phyloP scores from a whole-genome alignment of 129 eudicot genomes.

The Lactuca sativa region DNA sequence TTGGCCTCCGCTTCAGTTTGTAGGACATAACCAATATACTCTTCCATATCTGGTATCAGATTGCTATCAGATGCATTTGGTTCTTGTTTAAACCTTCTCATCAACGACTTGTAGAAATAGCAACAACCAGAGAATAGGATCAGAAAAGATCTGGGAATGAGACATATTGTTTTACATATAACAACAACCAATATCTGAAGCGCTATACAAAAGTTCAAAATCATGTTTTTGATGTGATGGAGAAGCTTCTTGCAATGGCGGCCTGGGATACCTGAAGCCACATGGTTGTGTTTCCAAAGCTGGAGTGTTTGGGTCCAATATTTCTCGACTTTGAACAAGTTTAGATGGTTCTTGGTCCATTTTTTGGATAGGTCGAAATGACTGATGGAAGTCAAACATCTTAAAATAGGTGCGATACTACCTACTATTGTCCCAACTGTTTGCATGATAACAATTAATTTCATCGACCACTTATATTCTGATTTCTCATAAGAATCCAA shows the following conservation, averaged over 20 bases:
- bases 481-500: background rate
- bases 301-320: constrained; percentile 33
- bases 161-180: too few species aligned
- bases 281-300: constrained; percentile 27
- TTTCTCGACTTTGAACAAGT: constrained; percentile 25
- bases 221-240: constrained; percentile 16
- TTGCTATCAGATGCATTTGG: too few species aligned
- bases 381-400: constrained; percentile 23
- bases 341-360: constrained; percentile 17
- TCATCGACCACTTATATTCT: constrained; percentile 7
- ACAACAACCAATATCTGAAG: too few species aligned
- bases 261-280: constrained; percentile 14
- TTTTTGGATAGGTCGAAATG: constrained; percentile 8
- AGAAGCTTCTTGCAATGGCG: constrained; percentile 22
- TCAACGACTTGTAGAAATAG: too few species aligned
- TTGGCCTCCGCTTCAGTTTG: background rate
- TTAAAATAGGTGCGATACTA: constrained; percentile 14
- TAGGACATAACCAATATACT: too few species aligned
- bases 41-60: too few species aligned
- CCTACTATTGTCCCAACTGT: background rate
- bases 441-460: constrained; percentile 1
- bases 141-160: too few species aligned
- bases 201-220: background rate
- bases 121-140: too few species aligned
- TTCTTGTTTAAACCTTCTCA: too few species aligned